Evolutionary conservation across 1,139 yeast species (phyloP).

Genomic region (Sugiyamaella japonica): DNA sequence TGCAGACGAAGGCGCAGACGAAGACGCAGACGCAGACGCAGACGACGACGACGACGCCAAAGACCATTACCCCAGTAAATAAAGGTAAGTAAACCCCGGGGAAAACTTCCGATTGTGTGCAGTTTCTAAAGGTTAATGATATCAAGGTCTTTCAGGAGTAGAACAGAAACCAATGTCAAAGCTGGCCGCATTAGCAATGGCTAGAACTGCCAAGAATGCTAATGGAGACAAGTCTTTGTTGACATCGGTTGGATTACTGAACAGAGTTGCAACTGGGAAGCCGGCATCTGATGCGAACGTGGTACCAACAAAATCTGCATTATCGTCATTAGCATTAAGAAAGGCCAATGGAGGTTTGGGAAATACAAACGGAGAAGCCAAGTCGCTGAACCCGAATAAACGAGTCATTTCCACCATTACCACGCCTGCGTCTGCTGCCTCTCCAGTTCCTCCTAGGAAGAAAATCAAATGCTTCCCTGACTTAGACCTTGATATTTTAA

Average conservation of each 20-base stretch:
- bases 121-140: slow-evolving; percentile 21
- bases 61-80: neutral
- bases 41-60: no score
- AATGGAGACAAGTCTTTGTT: slow-evolving; percentile 2
- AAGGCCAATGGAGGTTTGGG: neutral
- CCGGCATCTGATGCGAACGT: neutral
- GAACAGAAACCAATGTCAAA: slow-evolving; percentile 39
- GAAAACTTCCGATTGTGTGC: slow-evolving; percentile 1
- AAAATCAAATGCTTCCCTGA: slow-evolving; percentile 25
- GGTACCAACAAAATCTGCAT: slow-evolving; percentile 1
- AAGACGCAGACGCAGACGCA: no score
- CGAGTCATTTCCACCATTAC: neutral
- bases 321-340: slow-evolving; percentile 5
- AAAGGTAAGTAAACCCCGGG: slow-evolving; percentile 24
- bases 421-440: neutral
- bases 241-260: slow-evolving; percentile 18
- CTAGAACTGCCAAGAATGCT: slow-evolving; percentile 24
- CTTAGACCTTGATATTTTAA: slow-evolving; percentile 27
- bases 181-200: slow-evolving; percentile 51
- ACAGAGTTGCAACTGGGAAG: slow-evolving; percentile 7
- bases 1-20: no score
- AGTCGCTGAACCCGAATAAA: neutral
- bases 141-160: slow-evolving; percentile 22
- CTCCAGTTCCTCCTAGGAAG: slow-evolving; percentile 5
- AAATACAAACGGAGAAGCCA: neutral